Evolutionary conservation across 352 stramenopile species (phyloP), one percentile per base, ranked within the genome.

Genomic region (Globisporangium spiculum): DNA sequence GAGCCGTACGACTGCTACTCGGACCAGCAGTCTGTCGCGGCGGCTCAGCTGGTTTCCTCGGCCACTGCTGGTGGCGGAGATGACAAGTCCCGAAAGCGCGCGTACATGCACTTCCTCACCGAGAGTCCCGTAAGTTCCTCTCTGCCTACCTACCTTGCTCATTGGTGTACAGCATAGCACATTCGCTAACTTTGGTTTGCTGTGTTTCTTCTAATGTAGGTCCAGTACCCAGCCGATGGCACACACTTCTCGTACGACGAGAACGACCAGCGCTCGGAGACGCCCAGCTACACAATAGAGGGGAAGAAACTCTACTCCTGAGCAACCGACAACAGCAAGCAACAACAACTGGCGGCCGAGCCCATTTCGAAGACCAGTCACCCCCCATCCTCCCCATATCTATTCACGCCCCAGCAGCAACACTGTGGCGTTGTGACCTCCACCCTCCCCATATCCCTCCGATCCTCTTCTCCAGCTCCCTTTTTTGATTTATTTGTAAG

Each of bases 1-100:
- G 86, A 94, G 69, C 86, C 86, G 32, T 92, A 91, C 62, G 86
- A 93, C 68, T 93, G 84, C 71, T 93, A 93, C 66, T 75, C 75
- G 14, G 64, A 63, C 20, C 68, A 76, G 52, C 67, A 59, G 52
- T 44, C 34, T 46, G 71, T 36, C 46, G 38, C 60, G n/a, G 38
- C 26, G 27, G 26, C 58, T 2, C 44, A 55, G 16, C 30, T 32
- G 10, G 5, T 34, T 14, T 24, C 44, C 44, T 50, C 44, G 27
- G 7, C 59, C 48, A 12, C 27, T 22, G 30, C 16, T 4, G 52
- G 38, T 5, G 34, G 12, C 8, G 26, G 57, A 14, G 53, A 71
- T 48, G 72, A 74, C 63, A 74, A 70, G 30, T 80, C 85, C 4
- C 71, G 83, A 44, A 93, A 92, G 72, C 83, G 85, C 30, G 75